Conservation (phyloP, 148 eudicot genomes). For the Silene uniflora region DNA sequence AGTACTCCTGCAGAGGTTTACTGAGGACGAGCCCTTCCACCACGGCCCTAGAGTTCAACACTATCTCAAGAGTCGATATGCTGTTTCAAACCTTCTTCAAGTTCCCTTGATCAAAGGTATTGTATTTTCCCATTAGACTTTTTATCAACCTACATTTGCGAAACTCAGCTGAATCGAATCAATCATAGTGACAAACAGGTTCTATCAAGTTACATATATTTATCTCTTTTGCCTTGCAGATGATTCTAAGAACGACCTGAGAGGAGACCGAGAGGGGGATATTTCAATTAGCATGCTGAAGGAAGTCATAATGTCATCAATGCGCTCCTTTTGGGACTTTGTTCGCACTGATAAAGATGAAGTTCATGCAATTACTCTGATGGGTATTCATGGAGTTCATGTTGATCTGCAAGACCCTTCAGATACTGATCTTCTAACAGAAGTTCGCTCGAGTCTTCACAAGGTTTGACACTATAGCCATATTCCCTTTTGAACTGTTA, state of each 20-base stretch:
- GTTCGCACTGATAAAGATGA: slow-evolving; percentile 56
- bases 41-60: slow-evolving; percentile 65
- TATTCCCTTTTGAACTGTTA: too few relatives aligned
- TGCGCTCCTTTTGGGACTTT: slow-evolving; percentile 67
- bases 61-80: slow-evolving; percentile 55
- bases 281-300: slow-evolving; percentile 46
- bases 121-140: neutral
- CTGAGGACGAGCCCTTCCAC: slow-evolving; percentile 74
- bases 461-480: slow-evolving; percentile 41
- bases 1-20: too few relatives aligned
- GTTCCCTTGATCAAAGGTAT: slow-evolving; percentile 78
- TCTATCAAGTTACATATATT: neutral
- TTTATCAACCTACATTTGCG: neutral
- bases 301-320: slow-evolving; percentile 56
- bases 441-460: slow-evolving; percentile 46
- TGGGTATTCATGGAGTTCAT: slow-evolving; percentile 38
- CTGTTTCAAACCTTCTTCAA: slow-evolving; percentile 50
- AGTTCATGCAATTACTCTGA: slow-evolving; percentile 24
- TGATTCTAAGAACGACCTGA: slow-evolving; percentile 45
- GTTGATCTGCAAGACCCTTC: slow-evolving; percentile 40
- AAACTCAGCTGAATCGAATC: too few relatives aligned
- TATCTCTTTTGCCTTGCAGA: slow-evolving; percentile 38
- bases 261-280: slow-evolving; percentile 32
- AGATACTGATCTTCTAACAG: slow-evolving; percentile 43
- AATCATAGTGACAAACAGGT: too few relatives aligned